These are phyloP conservation scores for Mucor indicus DNA, from an alignment of 371 early-diverging fungal genomes.

Conservation along the genomic window DNA sequence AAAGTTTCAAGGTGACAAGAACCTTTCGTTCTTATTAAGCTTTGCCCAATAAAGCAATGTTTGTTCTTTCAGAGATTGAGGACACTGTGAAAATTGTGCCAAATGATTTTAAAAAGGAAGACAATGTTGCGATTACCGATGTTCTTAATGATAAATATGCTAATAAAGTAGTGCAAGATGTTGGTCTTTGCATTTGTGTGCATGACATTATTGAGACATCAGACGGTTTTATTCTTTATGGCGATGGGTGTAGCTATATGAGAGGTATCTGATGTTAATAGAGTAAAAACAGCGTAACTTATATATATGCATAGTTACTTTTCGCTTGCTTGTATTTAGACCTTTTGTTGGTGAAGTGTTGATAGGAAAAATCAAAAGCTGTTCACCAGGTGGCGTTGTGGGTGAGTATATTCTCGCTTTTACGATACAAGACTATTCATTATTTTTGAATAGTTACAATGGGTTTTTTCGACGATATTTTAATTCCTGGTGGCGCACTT, in stretches of 20 bases:
- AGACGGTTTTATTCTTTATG: slow-evolving; percentile 83
- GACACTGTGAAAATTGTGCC: slow-evolving; percentile 87
- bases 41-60: no score
- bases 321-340: slow-evolving; percentile 86
- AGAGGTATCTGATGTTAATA: slow-evolving; percentile 42
- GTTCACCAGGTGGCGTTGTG: slow-evolving; percentile 64
- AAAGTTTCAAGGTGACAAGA: no score
- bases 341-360: slow-evolving; percentile 90
- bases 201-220: slow-evolving; percentile 75
- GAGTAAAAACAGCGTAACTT: background rate
- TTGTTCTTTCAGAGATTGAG: slow-evolving; percentile 72
- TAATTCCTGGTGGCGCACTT: slow-evolving; percentile 68
- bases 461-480: slow-evolving; percentile 92
- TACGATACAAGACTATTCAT: no score
- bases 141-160: slow-evolving; percentile 89
- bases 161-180: slow-evolving; percentile 90
- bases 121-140: slow-evolving; percentile 78
- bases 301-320: slow-evolving; percentile 57
- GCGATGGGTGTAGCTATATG: slow-evolving; percentile 77
- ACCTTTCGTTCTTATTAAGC: no score
- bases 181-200: slow-evolving; percentile 87
- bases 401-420: no score
- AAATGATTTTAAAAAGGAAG: slow-evolving; percentile 68
- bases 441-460: slow-evolving; percentile 58
- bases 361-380: slow-evolving; percentile 73